A percentile compares a stretch with the other conserved stretches of the same genome.
These are phyloP conservation scores for Salvia rosmarinus DNA, from an alignment of 257 asterid species.

Conservation along the genomic window DNA sequence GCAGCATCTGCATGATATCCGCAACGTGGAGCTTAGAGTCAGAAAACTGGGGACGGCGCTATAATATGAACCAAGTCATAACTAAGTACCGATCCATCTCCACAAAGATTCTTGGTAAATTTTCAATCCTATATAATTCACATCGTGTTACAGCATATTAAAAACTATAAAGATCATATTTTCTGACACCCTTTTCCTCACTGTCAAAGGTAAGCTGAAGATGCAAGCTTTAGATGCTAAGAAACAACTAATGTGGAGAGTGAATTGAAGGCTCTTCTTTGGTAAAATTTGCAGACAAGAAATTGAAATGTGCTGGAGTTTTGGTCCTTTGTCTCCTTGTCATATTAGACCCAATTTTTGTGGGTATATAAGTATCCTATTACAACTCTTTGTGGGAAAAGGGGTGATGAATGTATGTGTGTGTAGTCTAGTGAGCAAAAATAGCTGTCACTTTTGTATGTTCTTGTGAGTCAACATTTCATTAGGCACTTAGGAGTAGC, in stretches of 20 bases:
- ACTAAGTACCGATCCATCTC: background rate
- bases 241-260: slow-evolving; percentile 15
- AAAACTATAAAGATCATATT: slow-evolving; percentile 4
- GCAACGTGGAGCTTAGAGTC: slow-evolving; percentile 71
- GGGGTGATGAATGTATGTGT: slow-evolving; percentile 73
- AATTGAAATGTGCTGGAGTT: slow-evolving; percentile 46
- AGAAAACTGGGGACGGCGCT: slow-evolving; percentile 52
- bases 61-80: slow-evolving; percentile 33
- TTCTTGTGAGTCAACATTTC: slow-evolving; percentile 42
- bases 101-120: slow-evolving; percentile 23
- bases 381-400: slow-evolving; percentile 60
- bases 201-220: slow-evolving; percentile 25
- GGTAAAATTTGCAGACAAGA: slow-evolving; percentile 56
- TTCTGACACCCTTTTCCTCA: slow-evolving; percentile 20
- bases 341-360: slow-evolving; percentile 56
- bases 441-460: slow-evolving; percentile 57
- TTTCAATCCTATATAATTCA: slow-evolving; percentile 1
- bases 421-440: slow-evolving; percentile 68
- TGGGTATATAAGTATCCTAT: slow-evolving; percentile 60
- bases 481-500: slow-evolving; percentile 49
- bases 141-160: background rate
- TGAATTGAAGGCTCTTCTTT: slow-evolving; percentile 34
- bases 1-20: slow-evolving; percentile 76
- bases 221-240: slow-evolving; percentile 2
- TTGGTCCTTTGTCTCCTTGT: slow-evolving; percentile 46